phyloP scores from a whole-genome alignment of 768 basidiomycete species.

The Pleurotus pulmonarius region DNA sequence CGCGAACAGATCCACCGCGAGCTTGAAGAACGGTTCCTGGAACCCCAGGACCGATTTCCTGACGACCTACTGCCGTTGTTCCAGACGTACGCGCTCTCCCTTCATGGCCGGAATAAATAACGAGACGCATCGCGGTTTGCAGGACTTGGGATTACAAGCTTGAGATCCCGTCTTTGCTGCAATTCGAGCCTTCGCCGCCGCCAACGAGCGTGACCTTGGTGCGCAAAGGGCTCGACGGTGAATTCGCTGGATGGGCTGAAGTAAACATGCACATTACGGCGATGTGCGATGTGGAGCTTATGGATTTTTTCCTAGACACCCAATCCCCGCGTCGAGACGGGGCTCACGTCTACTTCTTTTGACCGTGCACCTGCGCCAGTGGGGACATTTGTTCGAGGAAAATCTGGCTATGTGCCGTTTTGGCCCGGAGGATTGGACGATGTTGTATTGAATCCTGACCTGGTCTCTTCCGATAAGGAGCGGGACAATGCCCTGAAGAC shows the following conservation, averaged over 20 bases:
- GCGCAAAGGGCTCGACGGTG: slow-evolving; percentile 75
- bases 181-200: slow-evolving; percentile 64
- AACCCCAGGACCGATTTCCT: slow-evolving; percentile 64
- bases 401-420: slow-evolving; percentile 91
- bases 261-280: slow-evolving; percentile 28
- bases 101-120: slow-evolving; percentile 7
- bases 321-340: slow-evolving; percentile 54
- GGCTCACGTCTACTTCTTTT: slow-evolving; percentile 81
- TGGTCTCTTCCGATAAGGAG: slow-evolving; percentile 21
- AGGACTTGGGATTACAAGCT: slow-evolving; percentile 74
- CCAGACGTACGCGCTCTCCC: slow-evolving; percentile 64
- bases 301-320: slow-evolving; percentile 37
- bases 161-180: slow-evolving; percentile 60
- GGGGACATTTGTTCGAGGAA: slow-evolving; percentile 87
- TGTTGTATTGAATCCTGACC: slow-evolving; percentile 33
- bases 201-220: slow-evolving; percentile 73
- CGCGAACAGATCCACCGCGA: slow-evolving; percentile 57
- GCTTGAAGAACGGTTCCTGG: slow-evolving; percentile 72
- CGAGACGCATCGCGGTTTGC: slow-evolving; percentile 13
- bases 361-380: slow-evolving; percentile 79
- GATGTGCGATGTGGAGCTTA: slow-evolving; percentile 1
- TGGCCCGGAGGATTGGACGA: slow-evolving; percentile 91
- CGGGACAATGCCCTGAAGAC: slow-evolving; percentile 51
- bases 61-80: slow-evolving; percentile 74
- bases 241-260: slow-evolving; percentile 79